Evolutionary conservation across 2,329 filamentous ascomycete genomes (phyloP), one percentile per base, ranked within the genome.

Genomic region (Emmonsia crescens): DNA sequence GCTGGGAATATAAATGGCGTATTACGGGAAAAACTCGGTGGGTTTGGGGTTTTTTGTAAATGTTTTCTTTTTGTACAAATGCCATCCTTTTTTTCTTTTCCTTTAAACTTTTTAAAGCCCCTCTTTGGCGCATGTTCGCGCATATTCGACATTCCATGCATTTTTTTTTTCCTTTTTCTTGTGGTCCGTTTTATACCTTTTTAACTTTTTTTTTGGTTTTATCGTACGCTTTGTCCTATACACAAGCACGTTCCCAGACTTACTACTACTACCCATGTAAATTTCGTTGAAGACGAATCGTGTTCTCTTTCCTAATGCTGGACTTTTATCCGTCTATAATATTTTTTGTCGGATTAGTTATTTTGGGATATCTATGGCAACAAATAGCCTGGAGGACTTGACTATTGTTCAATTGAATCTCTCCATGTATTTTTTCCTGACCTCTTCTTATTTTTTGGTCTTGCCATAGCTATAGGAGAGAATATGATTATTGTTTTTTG

Each of bases 1-100:
- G 40, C 27, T 57, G 38, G 55, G 55, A 44, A 29, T 57, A 40
- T 56, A 56, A 46, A 57, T 19, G 55, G 55, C 55, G 55, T 27
- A 57, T 31, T 24, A 31, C 10, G 14, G 36, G 24, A 10, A 33
- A 51, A n/a, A 44, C 40, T 24, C 8, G 16, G 33, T n/a, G 40
- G 48, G 24, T 33, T 46, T 42, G 55, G 27, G 40, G 21, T 52
- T 57, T 44, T 31, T 44, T 57, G 40, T 27, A 57, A 8, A 40
- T 52, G 19, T 55, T 14, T 38, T 36, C 6, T 16, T 21, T 9
- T 36, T 24, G 19, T 36, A 55, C 52, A 55, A 52, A 52, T 31
- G 27, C 5, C 49, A 33, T 31, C 16, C 27, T 49, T 27, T 14
- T 49, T 49, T 29, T 19, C 24, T 52, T 33, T 9, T 33, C 16